Evolutionary conservation across 2,329 filamentous ascomycete species (phyloP), one percentile per base, ranked within the genome.

Genomic region (Pyrenochaeta sp.): DNA sequence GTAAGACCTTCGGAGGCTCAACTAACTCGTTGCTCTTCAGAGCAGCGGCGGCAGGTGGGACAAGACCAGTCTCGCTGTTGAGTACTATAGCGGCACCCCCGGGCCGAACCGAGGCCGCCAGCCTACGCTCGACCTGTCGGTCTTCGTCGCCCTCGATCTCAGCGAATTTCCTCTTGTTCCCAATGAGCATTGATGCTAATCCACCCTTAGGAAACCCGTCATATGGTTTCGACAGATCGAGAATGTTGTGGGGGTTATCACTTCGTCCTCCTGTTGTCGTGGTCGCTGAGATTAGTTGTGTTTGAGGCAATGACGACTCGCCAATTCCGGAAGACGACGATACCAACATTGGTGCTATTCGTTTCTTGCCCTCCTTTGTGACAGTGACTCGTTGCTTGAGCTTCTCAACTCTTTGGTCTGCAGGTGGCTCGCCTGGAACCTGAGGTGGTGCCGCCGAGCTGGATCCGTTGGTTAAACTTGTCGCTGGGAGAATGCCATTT

Each of bases 311-410:
- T 14, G 93, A 96, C 0, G 93, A 96, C 68, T 93, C 88, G 10
- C 91, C 91, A 1, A 89, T 90, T 2, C 91, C 92, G 7, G 93
- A 94, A 0, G 92, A 92, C 0, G 94, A 96, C 2, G 81, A 82
- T 6, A 99, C 91, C 11, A 99, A 82, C 60, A 99, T 82, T 1
- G 95, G 95, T 3, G 92, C 91, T 49, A 99, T 94, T 49, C 95
- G 86, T 79, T 99, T 99, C 78, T 95, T 98, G 27, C 95, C 95
- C 62, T 99, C 94, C 73, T 97, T 98, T 0, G 92, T 96, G 55
- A 97, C 89, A 0, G 94, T 97, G 3, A 98, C 93, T 46, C 95
- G 86, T 58, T 94, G 91, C 76, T 98, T 98, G 60, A 98, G 78
- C 58, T 85, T 84, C 63, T 90, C 87, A 3, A 90, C 74, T 63